Evolutionary conservation across 2,329 filamentous ascomycete species (phyloP), one percentile per base, ranked within the genome.

Genomic region (Claviceps pazoutovae): DNA sequence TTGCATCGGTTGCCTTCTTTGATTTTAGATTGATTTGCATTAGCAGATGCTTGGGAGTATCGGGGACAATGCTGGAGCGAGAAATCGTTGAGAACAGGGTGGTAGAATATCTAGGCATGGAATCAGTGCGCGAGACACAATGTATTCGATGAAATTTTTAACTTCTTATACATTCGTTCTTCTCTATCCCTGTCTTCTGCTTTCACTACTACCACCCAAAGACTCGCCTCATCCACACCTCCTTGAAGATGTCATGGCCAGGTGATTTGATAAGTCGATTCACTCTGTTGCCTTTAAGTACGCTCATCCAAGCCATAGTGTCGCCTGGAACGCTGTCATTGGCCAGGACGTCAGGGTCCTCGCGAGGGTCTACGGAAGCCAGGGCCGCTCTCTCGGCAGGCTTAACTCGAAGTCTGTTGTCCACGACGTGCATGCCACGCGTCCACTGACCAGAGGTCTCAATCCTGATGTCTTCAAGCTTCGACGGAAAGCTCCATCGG

Each of bases 391-490:
- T 60, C 55, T 72, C 71, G 11, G 68, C 74, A 5, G 72, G 73
- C 62, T 80, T 79, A 56, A 70, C 72, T 51, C 80, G 70, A 39
- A 70, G 68, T 45, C 93, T 77, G 38, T 81, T 75, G 71, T 98
- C 93, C 42, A 89, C 73, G 36, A 97, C 76, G 62, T 89, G 90
- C 83, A 93, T 90, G 1, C 93, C 91, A 52, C 88, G 76, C 46
- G 90, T 95, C 93, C 93, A 98, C 71, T 97, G 93, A 1, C 91
- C 93, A 2, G 79, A 72, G 0, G 89, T 94, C 70, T 98, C 93
- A 42, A 98, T 74, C 19, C 93, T 78, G 52, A 98, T 84, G 64
- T 98, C 93, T 66, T 95, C 85, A 0, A 74, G 80, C 53, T 75
- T 72, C 14, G 71, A 66, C 1, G 77, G 73, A 16, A 71, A 63